These are phyloP conservation scores for Earliella scabrosa DNA, from an alignment of 1,284 basidiomycete species.

Conservation along the genomic window DNA sequence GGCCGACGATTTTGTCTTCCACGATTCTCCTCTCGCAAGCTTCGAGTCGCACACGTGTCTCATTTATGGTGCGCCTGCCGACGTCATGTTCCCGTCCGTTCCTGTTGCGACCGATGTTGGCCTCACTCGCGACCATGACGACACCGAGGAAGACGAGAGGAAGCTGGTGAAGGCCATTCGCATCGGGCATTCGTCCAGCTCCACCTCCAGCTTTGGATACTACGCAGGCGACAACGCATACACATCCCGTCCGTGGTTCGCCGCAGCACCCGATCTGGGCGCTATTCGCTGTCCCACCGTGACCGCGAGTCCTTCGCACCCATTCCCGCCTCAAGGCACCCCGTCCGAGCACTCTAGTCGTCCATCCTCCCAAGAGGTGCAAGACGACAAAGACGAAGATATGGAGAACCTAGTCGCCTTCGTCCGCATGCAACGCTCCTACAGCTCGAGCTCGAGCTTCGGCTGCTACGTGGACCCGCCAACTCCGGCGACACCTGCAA, in stretches of 20 bases:
- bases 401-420: not conserved
- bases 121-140: no score
- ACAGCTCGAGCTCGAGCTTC: not conserved
- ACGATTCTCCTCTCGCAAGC: not conserved
- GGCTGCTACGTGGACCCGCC: not conserved
- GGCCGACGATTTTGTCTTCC: not conserved
- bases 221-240: no score
- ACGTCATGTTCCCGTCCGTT: not conserved
- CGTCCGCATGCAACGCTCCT: not conserved
- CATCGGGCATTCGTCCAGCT: not conserved
- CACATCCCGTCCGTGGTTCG: no score
- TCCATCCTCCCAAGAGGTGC: no score
- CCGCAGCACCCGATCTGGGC: no score
- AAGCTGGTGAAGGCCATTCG: not conserved
- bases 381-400: not conserved
- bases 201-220: not conserved
- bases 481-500: not conserved
- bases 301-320: no score
- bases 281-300: no score
- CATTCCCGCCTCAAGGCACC: no score
- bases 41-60: not conserved
- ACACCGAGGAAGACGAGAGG: not conserved
- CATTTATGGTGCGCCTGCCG: not conserved
- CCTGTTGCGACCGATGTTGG: not conserved
- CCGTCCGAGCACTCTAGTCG: no score